Base-by-base conservation (phyloP, 495 filamentous ascomycete species). In the Podospora pseudoanserina region DNA sequence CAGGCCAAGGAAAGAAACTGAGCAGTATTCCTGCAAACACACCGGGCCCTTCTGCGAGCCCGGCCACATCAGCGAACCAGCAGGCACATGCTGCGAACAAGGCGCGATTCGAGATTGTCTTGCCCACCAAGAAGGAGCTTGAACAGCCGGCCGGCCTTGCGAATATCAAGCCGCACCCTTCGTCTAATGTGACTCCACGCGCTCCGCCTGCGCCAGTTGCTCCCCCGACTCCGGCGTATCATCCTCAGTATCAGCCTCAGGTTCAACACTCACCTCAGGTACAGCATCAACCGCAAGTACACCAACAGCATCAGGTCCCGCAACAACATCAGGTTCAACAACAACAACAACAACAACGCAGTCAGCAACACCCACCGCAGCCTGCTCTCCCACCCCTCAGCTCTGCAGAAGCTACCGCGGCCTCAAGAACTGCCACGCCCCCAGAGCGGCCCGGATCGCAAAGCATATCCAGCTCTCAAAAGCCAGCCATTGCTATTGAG, bases 401-500 rank as follows among this genome's bases (percentile, higher is more conserved):
- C 6, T 58, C 55, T 58, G n/a, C 19, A 26, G 23, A 26, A 58
- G n/a, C 55, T 63, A 68, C 1, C 66, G 68, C 19, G 3, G 18
- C 18, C 2, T 60, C 18, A 63, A 60, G 30, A 56, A 60, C 7
- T 34, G 26, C 28, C 18, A 59, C 28, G 9, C 23, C 44, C 13
- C 60, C 60, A 18, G 28, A 61, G 44, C 67, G 53, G 19, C 13
- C 58, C 1, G 16, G 62, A 6, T 44, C 69, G 39, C 75, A 76
- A 11, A 44, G 55, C 15, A 63, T 65, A 3, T 60, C 68, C 4
- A 61, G 59, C 13, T 69, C 73, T 18, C 71, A 72, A 11, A 70
- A 60, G 32, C 26, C 69, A 18, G 71, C 39, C 0, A 75, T 83
- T 34, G 72, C 76, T 30, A 77, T 83, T 20, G 81, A 84, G 67